Percentiles rank a stretch among this genome's conserved stretches.
phyloP scores from a whole-genome alignment of 257 asterid species.

The Catharanthus roseus region DNA sequence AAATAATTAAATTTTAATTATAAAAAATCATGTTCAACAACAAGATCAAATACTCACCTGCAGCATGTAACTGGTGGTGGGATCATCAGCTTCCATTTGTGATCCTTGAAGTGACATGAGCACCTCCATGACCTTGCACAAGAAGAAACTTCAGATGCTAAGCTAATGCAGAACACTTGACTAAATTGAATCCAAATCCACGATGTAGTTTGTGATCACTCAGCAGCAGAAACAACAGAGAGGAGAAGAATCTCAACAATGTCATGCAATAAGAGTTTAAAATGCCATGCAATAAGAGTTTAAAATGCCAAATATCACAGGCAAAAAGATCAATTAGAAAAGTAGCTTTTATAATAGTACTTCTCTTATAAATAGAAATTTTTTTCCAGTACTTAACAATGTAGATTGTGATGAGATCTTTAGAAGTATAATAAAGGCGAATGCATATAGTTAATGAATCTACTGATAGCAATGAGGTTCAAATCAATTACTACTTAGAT shows the following conservation, averaged over 20 bases:
- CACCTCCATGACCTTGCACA: slow-evolving; percentile 81
- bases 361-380: neutral
- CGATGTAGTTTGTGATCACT: neutral
- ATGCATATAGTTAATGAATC: neutral
- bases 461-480: neutral
- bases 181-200: neutral
- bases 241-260: neutral
- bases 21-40: slow-evolving; percentile 2
- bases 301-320: neutral
- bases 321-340: neutral
- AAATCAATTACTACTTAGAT: neutral
- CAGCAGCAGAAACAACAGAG: neutral
- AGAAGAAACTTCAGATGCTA: slow-evolving; percentile 6
- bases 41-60: slow-evolving; percentile 41
- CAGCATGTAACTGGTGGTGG: slow-evolving; percentile 92
- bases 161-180: slow-evolving; percentile 3
- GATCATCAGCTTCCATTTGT: slow-evolving; percentile 88
- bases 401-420: neutral
- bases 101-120: slow-evolving; percentile 92
- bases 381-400: neutral
- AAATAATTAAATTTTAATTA: neutral
- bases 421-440: neutral
- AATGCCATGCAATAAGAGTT: too few relatives aligned
- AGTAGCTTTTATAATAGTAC: neutral
- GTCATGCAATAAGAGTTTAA: neutral